Evolutionary conservation across 345 rosid genomes (phyloP).

Genomic region (Aquilaria malaccensis): DNA sequence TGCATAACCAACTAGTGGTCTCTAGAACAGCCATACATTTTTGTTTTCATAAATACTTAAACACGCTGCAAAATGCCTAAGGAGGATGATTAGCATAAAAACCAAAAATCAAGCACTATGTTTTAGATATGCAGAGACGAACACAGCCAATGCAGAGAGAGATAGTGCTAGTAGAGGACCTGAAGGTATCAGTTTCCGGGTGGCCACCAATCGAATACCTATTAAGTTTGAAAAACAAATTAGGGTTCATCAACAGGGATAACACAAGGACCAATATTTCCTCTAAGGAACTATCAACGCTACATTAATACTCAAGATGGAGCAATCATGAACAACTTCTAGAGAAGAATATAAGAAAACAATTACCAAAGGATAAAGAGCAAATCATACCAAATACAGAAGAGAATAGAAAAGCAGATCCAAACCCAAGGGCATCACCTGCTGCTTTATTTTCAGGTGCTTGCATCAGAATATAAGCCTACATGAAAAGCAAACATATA

Average conservation of each 20-base stretch:
- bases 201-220: constrained; percentile 72
- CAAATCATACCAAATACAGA: constrained; percentile 51
- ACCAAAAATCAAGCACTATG: constrained; percentile 25
- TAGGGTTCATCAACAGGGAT: not conserved
- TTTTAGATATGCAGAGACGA: constrained; percentile 47
- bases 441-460: constrained; percentile 56
- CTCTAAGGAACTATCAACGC: too few relatives aligned
- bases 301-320: too few relatives aligned
- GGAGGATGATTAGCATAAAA: not conserved
- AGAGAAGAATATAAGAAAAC: not conserved
- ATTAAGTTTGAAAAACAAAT: constrained; percentile 7
- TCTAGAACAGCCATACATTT: too few relatives aligned
- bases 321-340: too few relatives aligned
- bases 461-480: constrained; percentile 70
- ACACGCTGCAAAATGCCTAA: too few relatives aligned
- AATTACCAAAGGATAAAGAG: not conserved
- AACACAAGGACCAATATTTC: not conserved
- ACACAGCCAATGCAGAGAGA: constrained; percentile 43
- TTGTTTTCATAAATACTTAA: too few relatives aligned
- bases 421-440: constrained; percentile 77
- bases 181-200: constrained; percentile 54
- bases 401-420: constrained; percentile 68
- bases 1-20: too few relatives aligned
- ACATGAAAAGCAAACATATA: constrained; percentile 6
- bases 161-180: constrained; percentile 69